Conservation (phyloP, 169 alveolate species). For the Sarcocystis neurona region DNA sequence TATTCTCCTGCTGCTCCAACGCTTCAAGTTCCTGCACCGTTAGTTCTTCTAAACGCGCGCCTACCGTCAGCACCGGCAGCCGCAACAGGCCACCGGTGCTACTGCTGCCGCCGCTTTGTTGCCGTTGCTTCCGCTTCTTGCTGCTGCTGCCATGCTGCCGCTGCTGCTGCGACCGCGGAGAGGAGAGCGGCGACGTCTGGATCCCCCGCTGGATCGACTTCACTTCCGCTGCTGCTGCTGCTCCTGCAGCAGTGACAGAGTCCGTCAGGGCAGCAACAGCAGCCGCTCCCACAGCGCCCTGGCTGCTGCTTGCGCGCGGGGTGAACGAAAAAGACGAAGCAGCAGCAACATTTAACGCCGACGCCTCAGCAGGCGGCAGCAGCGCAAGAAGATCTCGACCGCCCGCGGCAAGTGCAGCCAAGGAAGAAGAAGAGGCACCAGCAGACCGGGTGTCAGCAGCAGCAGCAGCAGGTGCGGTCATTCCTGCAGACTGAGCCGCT, state of each 20-base stretch:
- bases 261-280: not conserved
- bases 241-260: not conserved
- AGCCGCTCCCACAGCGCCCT: not conserved
- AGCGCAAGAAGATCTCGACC: not conserved
- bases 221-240: not conserved
- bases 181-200: conserved; percentile 45
- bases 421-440: not conserved
- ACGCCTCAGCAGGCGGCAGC: not conserved
- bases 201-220: conserved; percentile 49
- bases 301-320: not conserved
- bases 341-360: not conserved
- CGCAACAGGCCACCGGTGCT: not conserved
- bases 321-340: not conserved
- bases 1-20: not conserved
- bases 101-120: not conserved
- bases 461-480: not conserved
- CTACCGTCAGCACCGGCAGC: conserved; percentile 16
- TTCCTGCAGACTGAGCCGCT: too few relatives aligned
- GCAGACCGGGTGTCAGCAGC: not conserved
- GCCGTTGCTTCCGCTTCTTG: not conserved
- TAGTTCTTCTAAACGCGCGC: conserved; percentile 13
- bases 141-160: not conserved
- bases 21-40: not conserved
- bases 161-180: not conserved
- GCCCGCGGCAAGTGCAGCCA: not conserved